A percentile compares a stretch with the other conserved stretches of the same genome.
These are phyloP conservation scores for Cyclostephanos tholiformis DNA, from an alignment of 108 stramenopile genomes.

Conservation along the genomic window DNA sequence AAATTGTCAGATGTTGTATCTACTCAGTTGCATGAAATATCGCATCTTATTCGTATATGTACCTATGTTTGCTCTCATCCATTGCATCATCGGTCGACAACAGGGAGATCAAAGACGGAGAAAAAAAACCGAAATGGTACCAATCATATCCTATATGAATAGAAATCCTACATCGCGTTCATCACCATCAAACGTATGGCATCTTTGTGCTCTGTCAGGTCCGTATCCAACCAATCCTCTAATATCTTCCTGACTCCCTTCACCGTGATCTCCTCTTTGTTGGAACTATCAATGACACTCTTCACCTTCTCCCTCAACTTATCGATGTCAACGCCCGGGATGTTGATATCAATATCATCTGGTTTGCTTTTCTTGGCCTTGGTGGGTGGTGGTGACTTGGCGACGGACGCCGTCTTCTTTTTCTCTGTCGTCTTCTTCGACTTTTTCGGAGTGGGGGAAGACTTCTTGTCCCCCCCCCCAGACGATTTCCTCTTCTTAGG, in stretches of 20 bases:
- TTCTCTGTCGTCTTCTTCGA: slow-evolving; percentile 28
- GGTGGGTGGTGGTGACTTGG: background rate
- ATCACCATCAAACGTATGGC: slow-evolving; percentile 47
- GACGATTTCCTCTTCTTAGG: slow-evolving; percentile 12
- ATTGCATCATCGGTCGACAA: background rate
- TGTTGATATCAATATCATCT: slow-evolving; percentile 38
- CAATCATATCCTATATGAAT: background rate
- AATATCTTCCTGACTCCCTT: slow-evolving; percentile 39
- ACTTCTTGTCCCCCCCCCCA: slow-evolving; percentile 30
- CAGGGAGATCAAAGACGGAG: background rate
- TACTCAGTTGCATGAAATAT: background rate
- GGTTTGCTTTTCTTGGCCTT: background rate
- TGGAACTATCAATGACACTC: slow-evolving; percentile 33
- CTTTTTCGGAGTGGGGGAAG: slow-evolving; percentile 23
- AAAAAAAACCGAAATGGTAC: background rate
- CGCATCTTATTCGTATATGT: background rate
- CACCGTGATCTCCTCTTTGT: slow-evolving; percentile 33
- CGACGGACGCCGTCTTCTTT: background rate
- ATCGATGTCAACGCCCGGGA: slow-evolving; percentile 38
- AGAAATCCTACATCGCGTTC: slow-evolving; percentile 37
- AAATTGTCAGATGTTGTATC: no score
- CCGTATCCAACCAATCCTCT: slow-evolving; percentile 49
- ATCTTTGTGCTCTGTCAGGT: slow-evolving; percentile 41
- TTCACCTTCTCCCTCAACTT: slow-evolving; percentile 38
- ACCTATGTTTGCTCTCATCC: background rate